phyloP scores from a whole-genome alignment of 139 green algal species.

The Trebouxia sp. region DNA sequence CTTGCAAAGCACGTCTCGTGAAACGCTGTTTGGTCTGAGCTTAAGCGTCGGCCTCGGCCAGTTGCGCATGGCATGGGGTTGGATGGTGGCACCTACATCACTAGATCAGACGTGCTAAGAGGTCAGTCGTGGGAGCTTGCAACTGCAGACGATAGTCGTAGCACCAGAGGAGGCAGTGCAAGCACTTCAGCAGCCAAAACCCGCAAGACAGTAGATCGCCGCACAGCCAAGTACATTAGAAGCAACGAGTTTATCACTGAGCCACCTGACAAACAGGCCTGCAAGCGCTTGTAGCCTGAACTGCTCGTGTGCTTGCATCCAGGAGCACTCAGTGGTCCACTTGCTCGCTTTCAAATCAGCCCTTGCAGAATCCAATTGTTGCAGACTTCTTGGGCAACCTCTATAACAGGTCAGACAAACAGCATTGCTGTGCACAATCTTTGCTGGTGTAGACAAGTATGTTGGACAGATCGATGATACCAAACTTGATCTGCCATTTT shows the following conservation, averaged over 20 bases:
- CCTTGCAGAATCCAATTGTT: constrained; percentile 14
- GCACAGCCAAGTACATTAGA: background rate
- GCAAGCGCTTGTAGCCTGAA: background rate
- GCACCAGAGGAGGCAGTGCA: constrained; percentile 42
- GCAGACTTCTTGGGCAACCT: constrained; percentile 32
- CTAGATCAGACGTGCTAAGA: constrained; percentile 49
- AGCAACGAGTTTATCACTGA: background rate
- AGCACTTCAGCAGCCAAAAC: background rate
- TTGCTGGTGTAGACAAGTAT: background rate
- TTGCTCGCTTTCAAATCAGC: constrained; percentile 28
- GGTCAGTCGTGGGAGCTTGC: constrained; percentile 41
- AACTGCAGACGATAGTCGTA: constrained; percentile 39
- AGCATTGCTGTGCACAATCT: background rate
- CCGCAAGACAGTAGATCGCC: background rate
- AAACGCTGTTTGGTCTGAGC: too few relatives aligned
- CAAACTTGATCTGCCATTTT: background rate
- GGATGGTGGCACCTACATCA: constrained; percentile 51
- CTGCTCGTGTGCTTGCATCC: background rate
- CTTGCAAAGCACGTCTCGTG: too few relatives aligned
- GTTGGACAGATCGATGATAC: background rate
- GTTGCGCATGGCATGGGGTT: too few relatives aligned
- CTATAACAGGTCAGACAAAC: constrained; percentile 25
- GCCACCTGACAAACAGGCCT: background rate
- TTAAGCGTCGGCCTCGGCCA: too few relatives aligned
- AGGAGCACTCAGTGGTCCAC: constrained; percentile 30